A percentile compares a stretch with the other conserved stretches of the same genome.
Evolutionary conservation across 2,329 filamentous ascomycete species (phyloP).

Genomic region (Trematosphaeria pertusa): DNA sequence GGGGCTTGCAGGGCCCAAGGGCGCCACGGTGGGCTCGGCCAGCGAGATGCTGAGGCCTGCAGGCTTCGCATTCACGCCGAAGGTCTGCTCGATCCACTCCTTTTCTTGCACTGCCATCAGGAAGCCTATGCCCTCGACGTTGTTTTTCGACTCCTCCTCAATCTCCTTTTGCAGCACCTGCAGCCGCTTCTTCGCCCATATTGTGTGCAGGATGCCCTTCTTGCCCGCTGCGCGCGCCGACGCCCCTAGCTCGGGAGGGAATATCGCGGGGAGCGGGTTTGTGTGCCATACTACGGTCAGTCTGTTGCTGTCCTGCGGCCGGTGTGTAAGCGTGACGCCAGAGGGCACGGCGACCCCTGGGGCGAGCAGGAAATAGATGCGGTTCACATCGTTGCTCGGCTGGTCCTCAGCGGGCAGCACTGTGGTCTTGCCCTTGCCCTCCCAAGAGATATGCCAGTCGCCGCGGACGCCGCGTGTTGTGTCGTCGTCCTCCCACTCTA

Average conservation of each 20-base stretch:
- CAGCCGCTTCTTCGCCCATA: conserved; percentile 86
- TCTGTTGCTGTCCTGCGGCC: conserved; percentile 54
- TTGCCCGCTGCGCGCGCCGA: conserved; percentile 71
- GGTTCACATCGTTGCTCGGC: conserved; percentile 58
- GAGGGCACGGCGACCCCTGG: conserved; percentile 75
- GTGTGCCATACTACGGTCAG: conserved; percentile 63
- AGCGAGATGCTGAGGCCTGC: conserved; percentile 47
- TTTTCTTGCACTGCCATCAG: conserved; percentile 85
- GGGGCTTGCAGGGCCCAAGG: conserved; percentile 66
- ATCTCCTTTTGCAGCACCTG: conserved; percentile 80
- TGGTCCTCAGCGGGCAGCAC: conserved; percentile 71
- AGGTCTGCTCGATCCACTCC: conserved; percentile 84
- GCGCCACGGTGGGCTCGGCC: conserved; percentile 45
- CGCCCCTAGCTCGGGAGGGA: conserved; percentile 75
- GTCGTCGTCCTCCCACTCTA: conserved; percentile 80
- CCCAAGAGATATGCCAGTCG: conserved; percentile 83
- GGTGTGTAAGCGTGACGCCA: conserved; percentile 69
- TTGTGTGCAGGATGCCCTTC: conserved; percentile 84
- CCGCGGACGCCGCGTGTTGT: conserved; percentile 55
- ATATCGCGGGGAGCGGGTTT: conserved; percentile 86
- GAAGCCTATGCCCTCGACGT: conserved; percentile 81
- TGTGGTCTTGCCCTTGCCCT: conserved; percentile 76
- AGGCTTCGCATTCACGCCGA: conserved; percentile 64
- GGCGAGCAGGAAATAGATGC: conserved; percentile 82
- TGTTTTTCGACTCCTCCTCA: conserved; percentile 71